Evolutionary conservation across 106 monocot genomes (phyloP), one percentile per base, ranked within the genome.

Genomic region (Chionographis japonica): DNA sequence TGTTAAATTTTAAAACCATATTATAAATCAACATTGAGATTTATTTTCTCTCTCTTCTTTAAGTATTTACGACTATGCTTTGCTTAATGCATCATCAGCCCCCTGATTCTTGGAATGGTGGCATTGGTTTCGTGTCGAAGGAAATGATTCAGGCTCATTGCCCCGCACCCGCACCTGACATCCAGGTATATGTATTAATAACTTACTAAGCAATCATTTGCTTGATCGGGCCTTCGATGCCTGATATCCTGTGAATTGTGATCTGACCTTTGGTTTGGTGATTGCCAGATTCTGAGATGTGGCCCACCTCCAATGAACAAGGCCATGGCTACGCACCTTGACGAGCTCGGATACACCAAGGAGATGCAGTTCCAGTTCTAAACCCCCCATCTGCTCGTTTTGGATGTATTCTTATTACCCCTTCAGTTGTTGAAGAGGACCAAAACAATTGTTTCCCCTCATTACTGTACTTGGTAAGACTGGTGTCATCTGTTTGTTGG

Each of bases 271-370:
- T 37, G 60, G 58, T 73, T 69, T 70, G 41, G 39, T 68, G 46
- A 51, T 42, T 67, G 59, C 36, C 86, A 90, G 90, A 78, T 90
- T 58, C 61, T 90, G 66, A 74, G 86, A 68, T 90, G 90, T 36
- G 90, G 90, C 12, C 90, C 90, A 38, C 86, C 88, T 60, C 81
- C 88, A 6, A 89, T 89, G 88, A 89, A 89, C 78, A 89, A 89
- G 76, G 88, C 88, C 27, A 89, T 89, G 84, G 84, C 67, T 61
- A 73, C 81, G 2, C 81, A 84, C 59, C 79, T 89, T 41, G 88
- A 89, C 67, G 84, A 84, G 0, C 65, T 89, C 6, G 84, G 88
- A 8, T 89, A 89, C 68, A 62, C 81, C 5, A 84, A 81, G 65
- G 88, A 89, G 67, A 89, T 89, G 88, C 88, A 84, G 66, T 89